phyloP scores from a whole-genome alignment of 179 eudicot species.

The Dionaea muscipula region DNA sequence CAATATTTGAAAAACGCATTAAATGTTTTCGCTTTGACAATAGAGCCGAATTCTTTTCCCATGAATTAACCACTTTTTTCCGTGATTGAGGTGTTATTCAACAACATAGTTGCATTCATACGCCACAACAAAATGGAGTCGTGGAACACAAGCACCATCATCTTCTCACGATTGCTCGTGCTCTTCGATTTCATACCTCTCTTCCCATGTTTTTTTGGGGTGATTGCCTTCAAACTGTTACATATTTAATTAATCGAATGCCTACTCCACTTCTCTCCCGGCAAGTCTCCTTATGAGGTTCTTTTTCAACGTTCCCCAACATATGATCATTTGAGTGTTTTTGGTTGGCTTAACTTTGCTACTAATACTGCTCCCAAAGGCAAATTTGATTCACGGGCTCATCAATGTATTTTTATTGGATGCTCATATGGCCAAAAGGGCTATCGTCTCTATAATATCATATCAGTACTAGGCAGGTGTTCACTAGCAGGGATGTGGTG shows the following conservation, averaged over 20 bases:
- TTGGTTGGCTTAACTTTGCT: conserved; percentile 1
- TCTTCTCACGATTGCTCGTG: background rate
- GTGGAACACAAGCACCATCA: background rate
- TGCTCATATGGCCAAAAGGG: too few relatives aligned
- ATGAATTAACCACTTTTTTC: background rate
- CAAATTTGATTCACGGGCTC: too few relatives aligned
- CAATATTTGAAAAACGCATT: background rate
- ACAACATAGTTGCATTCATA: background rate
- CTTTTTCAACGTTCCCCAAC: background rate
- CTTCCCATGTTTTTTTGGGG: background rate
- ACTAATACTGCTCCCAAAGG: too few relatives aligned
- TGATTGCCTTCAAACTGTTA: background rate
- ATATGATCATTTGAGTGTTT: background rate
- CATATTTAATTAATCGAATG: background rate
- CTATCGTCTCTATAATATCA: too few relatives aligned
- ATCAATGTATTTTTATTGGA: too few relatives aligned
- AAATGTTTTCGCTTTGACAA: background rate
- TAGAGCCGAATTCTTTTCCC: background rate
- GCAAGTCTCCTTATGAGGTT: background rate
- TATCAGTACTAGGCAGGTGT: too few relatives aligned
- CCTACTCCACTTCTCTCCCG: background rate
- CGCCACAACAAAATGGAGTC: background rate
- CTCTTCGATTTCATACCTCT: background rate
- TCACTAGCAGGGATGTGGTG: too few relatives aligned
- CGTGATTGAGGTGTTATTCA: background rate